Base-by-base conservation (phyloP, 768 basidiomycete genomes). In the Tulasnella sp. region DNA sequence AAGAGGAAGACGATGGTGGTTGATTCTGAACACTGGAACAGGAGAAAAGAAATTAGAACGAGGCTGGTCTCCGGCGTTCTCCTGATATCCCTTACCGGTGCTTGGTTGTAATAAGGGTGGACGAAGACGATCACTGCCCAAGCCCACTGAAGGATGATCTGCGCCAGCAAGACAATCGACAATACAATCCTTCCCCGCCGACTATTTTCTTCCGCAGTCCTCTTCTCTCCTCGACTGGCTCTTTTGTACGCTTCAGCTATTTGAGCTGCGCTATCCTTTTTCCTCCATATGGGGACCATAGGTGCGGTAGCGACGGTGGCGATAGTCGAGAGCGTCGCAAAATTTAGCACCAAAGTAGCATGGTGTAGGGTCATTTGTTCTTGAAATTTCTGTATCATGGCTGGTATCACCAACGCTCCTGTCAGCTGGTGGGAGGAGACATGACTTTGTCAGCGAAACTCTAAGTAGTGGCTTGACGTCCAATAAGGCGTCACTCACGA, bases 341-440 rank as follows among this genome's bases (percentile, higher is more conserved):
- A 55, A 32, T 35, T 55, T 35, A 55, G 44, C 42, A 74, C 73
- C 10, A 74, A 32, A 44, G 44, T 48, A 5, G 77, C 71, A 74
- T 78, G 77, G 51, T 73, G 71, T 7, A 78, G 72, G 23, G 77
- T 51, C 51, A 78, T 67, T 11, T 78, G 26, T 23, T 70, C 71
- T 71, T 73, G 72, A 23, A 48, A 46, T 26, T 78, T 78, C 61
- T 78, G 77, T 29, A 74, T 73, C 51, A 74, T 74, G 10, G 77
- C 77, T 26, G 77, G 77, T n/a, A 73, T 55, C 3, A 78, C 44
- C 10, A 78, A 71, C 9, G 77, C 77, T 20, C 44, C 73, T 23
- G 73, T 74, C 40, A 74, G 73, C 73, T 74, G 46, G 16, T 13
- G 26, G 35, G 9, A 26, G 9, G 5, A 3, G 1, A 6, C 46